Conservation (phyloP, 768 basidiomycete genomes). For the Russula ochroleuca region DNA sequence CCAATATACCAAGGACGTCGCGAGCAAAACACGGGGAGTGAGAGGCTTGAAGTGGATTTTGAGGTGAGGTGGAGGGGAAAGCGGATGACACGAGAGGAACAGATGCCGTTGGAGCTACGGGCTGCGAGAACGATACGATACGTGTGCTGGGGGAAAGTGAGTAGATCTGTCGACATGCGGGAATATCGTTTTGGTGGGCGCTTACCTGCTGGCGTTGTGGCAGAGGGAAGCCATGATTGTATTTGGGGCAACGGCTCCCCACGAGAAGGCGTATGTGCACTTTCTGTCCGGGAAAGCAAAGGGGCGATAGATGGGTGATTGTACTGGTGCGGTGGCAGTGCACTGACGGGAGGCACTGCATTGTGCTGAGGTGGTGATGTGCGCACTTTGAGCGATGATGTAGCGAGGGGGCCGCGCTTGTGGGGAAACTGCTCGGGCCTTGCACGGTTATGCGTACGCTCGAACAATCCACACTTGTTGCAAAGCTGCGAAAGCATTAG, state of each 20-base stretch:
- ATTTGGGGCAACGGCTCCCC: constrained; percentile 22
- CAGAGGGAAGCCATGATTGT: constrained; percentile 22
- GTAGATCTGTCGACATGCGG: constrained; percentile 2
- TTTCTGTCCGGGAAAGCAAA: constrained; percentile 38
- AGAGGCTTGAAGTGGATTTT: neutral
- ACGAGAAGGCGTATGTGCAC: constrained; percentile 11
- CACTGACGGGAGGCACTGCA: constrained; percentile 44
- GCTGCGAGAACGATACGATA: constrained; percentile 23
- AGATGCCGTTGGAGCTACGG: constrained; percentile 2
- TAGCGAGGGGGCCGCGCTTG: constrained; percentile 65
- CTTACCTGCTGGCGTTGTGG: constrained; percentile 21
- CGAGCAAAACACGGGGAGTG: neutral
- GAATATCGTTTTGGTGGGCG: neutral
- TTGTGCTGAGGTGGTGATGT: constrained; percentile 32
- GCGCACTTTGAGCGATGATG: constrained; percentile 45
- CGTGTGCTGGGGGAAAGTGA: constrained; percentile 10
- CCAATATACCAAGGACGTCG: constrained; percentile 4
- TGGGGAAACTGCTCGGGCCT: constrained; percentile 79
- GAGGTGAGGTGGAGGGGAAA: neutral
- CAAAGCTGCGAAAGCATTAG: constrained; percentile 36
- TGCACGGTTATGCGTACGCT: constrained; percentile 74
- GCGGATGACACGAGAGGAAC: neutral
- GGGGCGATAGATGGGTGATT: constrained; percentile 52
- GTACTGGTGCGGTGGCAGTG: constrained; percentile 48
- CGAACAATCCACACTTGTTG: constrained; percentile 74